A percentile compares a stretch with the other conserved stretches of the same genome.
Conservation (phyloP, 129 eudicot genomes). For the Arctium minus region DNA sequence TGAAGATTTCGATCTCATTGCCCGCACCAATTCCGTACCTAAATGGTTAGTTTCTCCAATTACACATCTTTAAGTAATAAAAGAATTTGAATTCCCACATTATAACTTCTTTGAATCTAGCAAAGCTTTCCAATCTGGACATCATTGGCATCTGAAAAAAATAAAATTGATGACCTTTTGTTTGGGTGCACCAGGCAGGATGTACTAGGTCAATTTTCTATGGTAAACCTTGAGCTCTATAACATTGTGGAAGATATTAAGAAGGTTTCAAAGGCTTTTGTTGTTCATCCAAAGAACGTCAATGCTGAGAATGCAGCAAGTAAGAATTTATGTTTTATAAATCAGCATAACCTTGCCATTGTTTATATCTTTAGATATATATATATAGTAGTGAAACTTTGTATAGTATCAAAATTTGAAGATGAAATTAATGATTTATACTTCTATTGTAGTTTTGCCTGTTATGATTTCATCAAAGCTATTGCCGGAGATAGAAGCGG, state of each 20-base stretch:
- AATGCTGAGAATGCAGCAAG: slow-evolving; percentile 93
- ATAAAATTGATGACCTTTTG: not conserved
- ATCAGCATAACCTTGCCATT: not conserved
- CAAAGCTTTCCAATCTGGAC: not conserved
- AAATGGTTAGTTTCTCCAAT: slow-evolving; percentile 49
- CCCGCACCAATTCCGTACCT: slow-evolving; percentile 69
- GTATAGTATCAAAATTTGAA: not conserved
- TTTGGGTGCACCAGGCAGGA: slow-evolving; percentile 63
- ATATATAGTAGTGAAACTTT: not conserved
- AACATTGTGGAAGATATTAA: slow-evolving; percentile 91
- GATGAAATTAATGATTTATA: not conserved
- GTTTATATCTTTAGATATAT: not conserved
- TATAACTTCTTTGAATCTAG: not conserved
- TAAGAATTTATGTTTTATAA: slow-evolving; percentile 22
- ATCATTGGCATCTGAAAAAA: not conserved
- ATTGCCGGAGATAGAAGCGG: slow-evolving; percentile 92
- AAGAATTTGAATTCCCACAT: not conserved
- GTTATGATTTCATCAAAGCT: slow-evolving; percentile 97
- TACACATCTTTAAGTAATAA: not conserved
- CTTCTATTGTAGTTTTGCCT: slow-evolving; percentile 64
- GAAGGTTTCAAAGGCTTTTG: slow-evolving; percentile 93
- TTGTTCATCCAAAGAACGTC: slow-evolving; percentile 92
- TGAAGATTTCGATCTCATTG: slow-evolving; percentile 63
- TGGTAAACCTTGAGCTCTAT: slow-evolving; percentile 93
- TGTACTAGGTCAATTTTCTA: slow-evolving; percentile 80